Percentiles rank a stretch among this genome's conserved stretches.
Conservation (phyloP, 805 yeast genomes). For the Pichia thaimueangensis region DNA sequence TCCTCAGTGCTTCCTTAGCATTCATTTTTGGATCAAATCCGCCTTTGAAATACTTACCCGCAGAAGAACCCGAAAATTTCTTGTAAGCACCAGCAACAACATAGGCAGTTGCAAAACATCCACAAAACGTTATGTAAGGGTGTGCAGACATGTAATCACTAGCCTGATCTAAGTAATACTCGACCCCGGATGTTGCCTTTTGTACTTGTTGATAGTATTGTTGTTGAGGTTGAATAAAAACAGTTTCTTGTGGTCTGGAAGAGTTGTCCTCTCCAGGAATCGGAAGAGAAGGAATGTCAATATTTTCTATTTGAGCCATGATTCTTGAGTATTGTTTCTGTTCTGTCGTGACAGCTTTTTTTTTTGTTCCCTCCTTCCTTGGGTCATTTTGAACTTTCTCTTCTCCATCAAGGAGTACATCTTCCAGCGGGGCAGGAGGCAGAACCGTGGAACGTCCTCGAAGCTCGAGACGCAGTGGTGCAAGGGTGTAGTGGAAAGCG, state of each 20-base stretch:
- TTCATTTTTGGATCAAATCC: slow-evolving; percentile 90
- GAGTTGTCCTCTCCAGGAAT: slow-evolving; percentile 44
- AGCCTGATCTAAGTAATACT: slow-evolving; percentile 59
- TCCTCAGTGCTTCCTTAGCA: slow-evolving; percentile 81
- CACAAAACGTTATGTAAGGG: slow-evolving; percentile 67
- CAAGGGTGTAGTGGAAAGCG: neutral
- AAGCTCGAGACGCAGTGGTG: no score
- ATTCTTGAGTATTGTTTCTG: neutral
- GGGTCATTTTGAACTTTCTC: neutral
- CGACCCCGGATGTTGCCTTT: slow-evolving; percentile 34
- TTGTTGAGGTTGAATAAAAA: slow-evolving; percentile 20
- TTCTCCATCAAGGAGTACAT: neutral
- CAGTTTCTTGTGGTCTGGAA: slow-evolving; percentile 8
- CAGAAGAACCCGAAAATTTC: slow-evolving; percentile 57
- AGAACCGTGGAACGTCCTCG: no score
- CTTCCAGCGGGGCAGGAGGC: no score
- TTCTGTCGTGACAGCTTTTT: neutral
- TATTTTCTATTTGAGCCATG: slow-evolving; percentile 30
- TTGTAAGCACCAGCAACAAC: slow-evolving; percentile 63
- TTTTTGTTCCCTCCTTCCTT: neutral
- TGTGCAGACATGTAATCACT: slow-evolving; percentile 61
- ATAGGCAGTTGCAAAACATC: slow-evolving; percentile 59
- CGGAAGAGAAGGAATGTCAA: slow-evolving; percentile 51
- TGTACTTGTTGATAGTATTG: slow-evolving; percentile 20
- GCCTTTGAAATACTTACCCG: slow-evolving; percentile 70